Evolutionary conservation across 2,329 filamentous ascomycete species (phyloP).

Genomic region (Diaporthe eres): DNA sequence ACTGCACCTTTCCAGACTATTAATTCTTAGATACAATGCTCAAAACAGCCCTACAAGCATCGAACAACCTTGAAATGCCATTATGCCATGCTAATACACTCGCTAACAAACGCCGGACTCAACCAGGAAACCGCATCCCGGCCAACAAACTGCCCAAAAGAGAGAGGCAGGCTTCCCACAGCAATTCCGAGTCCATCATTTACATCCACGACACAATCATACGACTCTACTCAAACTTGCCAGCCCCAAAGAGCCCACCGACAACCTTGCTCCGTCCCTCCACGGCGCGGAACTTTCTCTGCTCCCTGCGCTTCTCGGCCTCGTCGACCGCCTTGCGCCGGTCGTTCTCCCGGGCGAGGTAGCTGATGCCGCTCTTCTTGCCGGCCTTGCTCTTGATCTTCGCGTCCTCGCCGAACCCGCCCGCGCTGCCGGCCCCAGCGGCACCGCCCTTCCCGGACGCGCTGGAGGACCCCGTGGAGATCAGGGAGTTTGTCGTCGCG

Average conservation of each 20-base stretch:
- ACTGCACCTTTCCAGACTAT: neutral
- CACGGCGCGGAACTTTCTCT: conserved; percentile 70
- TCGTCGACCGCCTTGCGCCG: conserved; percentile 68
- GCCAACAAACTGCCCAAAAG: conserved; percentile 1
- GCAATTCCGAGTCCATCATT: neutral
- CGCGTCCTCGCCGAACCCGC: conserved; percentile 55
- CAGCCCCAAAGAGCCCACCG: conserved; percentile 70
- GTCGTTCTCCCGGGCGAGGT: conserved; percentile 72
- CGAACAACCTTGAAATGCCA: conserved; percentile 10
- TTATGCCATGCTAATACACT: conserved; percentile 3
- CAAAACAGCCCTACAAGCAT: conserved; percentile 1
- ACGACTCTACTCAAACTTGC: conserved; percentile 63
- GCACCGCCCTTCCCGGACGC: neutral
- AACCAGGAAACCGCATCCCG: neutral
- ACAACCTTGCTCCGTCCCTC: conserved; percentile 70
- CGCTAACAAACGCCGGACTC: conserved; percentile 14
- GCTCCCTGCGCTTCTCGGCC: conserved; percentile 70
- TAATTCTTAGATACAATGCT: neutral
- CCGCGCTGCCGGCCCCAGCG: neutral
- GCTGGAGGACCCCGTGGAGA: conserved; percentile 43
- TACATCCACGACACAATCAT: neutral
- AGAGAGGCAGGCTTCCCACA: neutral
- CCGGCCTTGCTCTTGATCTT: conserved; percentile 73
- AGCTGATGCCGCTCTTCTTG: conserved; percentile 73
- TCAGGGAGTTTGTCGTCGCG: conserved; percentile 77